phyloP scores from a whole-genome alignment of 164 flowering plant genomes.

The Chloranthus sessilifolius region DNA sequence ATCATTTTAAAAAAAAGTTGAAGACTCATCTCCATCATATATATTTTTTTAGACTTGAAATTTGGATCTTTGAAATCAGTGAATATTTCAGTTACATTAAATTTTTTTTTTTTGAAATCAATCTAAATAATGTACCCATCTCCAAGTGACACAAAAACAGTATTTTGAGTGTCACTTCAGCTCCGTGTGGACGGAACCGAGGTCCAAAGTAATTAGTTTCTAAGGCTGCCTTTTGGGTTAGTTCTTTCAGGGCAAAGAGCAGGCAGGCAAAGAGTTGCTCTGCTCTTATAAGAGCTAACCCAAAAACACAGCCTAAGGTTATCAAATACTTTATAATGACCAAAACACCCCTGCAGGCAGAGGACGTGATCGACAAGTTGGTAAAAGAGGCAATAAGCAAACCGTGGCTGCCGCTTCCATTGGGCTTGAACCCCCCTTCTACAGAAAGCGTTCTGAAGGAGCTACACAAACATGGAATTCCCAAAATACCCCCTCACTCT shows the following conservation, averaged over 20 bases:
- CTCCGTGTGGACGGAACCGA: background rate
- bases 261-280: no score
- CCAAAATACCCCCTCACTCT: constrained; percentile 35
- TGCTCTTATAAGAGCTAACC: background rate
- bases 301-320: background rate
- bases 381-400: constrained; percentile 72
- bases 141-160: no score
- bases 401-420: constrained; percentile 69
- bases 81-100: no score
- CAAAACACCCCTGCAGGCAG: constrained; percentile 34
- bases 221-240: background rate
- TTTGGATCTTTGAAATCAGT: no score
- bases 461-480: constrained; percentile 62
- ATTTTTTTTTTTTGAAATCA: no score
- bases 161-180: background rate
- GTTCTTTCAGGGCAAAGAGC: no score
- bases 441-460: constrained; percentile 61
- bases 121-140: no score
- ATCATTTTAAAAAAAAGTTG: no score
- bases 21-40: no score
- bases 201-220: background rate
- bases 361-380: constrained; percentile 58
- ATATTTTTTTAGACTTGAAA: no score
- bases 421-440: constrained; percentile 79
- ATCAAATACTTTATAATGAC: background rate